A percentile compares a stretch with the other conserved stretches of the same genome.
These are phyloP conservation scores for Zymoseptoria ardabiliae DNA, from an alignment of 2,329 filamentous ascomycete genomes.

Conservation along the genomic window DNA sequence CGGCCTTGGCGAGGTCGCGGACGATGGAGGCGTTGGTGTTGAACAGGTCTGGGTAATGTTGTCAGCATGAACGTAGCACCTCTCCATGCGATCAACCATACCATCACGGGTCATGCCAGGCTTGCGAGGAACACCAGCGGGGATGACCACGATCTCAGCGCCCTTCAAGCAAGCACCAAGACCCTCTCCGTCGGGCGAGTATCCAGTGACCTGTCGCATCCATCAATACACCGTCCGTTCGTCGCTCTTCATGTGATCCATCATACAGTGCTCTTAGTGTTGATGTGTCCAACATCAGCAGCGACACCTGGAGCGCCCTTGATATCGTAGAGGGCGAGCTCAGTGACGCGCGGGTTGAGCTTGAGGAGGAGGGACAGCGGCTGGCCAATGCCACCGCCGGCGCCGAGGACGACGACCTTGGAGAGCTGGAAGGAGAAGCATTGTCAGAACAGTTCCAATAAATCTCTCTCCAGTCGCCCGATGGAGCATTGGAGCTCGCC, in stretches of 20 bases:
- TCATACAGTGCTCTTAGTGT: conserved; percentile 78
- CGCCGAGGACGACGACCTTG: conserved; percentile 96
- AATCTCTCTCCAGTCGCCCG: not conserved
- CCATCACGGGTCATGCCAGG: conserved; percentile 98
- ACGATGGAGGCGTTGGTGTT: conserved; percentile 99
- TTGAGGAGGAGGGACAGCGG: conserved; percentile 96
- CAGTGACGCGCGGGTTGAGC: conserved; percentile 89
- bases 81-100: conserved; percentile 27
- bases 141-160: conserved; percentile 91
- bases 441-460: conserved; percentile 5
- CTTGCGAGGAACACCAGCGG: conserved; percentile 96
- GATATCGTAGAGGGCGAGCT: conserved; percentile 98
- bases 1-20: conserved; percentile 93
- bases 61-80: not conserved
- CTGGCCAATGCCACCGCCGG: conserved; percentile 95
- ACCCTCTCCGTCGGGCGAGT: conserved; percentile 61
- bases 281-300: conserved; percentile 96
- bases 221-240: conserved; percentile 7
- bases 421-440: conserved; percentile 58
- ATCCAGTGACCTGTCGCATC: conserved; percentile 64
- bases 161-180: conserved; percentile 75
- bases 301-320: conserved; percentile 92
- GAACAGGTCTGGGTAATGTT: conserved; percentile 68
- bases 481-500: not conserved
- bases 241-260: not conserved